phyloP scores from a whole-genome alignment of 257 asterid species.

The Plantago elongata region DNA sequence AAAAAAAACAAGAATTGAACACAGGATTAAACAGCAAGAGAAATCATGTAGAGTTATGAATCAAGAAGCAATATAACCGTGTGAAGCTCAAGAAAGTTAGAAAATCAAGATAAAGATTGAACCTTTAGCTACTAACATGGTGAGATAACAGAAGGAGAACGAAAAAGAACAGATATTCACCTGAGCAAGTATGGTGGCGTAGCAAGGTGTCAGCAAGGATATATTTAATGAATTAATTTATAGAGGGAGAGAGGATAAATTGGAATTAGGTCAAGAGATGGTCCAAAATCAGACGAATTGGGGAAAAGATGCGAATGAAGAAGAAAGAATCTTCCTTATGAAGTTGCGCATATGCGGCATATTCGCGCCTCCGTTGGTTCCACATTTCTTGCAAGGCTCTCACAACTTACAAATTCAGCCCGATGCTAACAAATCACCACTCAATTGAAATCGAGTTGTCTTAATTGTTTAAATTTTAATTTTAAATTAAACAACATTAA shows the following conservation, averaged over 20 bases:
- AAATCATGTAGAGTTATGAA: too few species aligned
- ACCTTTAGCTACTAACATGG: neutral
- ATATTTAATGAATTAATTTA: neutral
- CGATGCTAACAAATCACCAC: too few species aligned
- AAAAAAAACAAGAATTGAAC: too few species aligned
- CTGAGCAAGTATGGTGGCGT: conserved; percentile 18
- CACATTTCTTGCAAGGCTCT: neutral
- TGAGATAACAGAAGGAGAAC: neutral
- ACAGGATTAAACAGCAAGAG: too few species aligned
- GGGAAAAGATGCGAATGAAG: conserved; percentile 35
- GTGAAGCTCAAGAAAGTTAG: too few species aligned
- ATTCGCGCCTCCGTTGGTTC: conserved; percentile 24
- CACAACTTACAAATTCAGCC: neutral
- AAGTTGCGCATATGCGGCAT: conserved; percentile 18
- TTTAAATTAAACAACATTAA: too few species aligned
- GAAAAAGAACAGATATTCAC: conserved; percentile 3
- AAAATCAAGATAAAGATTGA: too few species aligned
- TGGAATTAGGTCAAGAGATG: conserved; percentile 20
- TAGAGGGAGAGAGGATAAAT: neutral
- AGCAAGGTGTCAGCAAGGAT: conserved; percentile 14
- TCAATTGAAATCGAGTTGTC: too few species aligned
- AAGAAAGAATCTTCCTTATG: conserved; percentile 28
- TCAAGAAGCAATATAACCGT: too few species aligned
- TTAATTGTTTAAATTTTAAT: too few species aligned
- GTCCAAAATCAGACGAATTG: conserved; percentile 6